Evolutionary conservation across 306 rosid species (phyloP), one percentile per base, ranked within the genome.

Genomic region (Corylus americana): DNA sequence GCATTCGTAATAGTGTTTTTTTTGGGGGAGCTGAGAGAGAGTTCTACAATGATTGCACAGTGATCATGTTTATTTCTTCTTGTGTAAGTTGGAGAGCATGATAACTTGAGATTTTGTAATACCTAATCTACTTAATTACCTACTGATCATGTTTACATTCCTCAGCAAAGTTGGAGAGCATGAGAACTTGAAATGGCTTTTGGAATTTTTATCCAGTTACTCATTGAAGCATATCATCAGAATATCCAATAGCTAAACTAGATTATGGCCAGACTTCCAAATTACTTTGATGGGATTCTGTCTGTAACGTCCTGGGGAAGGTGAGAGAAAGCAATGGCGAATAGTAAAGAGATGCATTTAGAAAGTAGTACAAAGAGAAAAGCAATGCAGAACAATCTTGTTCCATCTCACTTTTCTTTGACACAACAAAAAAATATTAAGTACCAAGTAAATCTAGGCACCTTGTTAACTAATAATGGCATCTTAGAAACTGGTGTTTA

Each of bases 341-440:
- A 53, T 27, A 54, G 47, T 13, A 42, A 59, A 76, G 66, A 47
- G 75, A 79, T 57, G 31, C 63, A 61, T 71, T 64, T 44, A 11
- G 74, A 74, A 74, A 70, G 50, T 75, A 74, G 44, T 75, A 79
- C 1, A 55, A 50, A 20, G 31, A 39, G 48, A 18, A 73, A 54
- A 71, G 37, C 62, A 58, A 71, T 37, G 61, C 55, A 72, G 64
- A 35, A 80, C 87, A 83, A 80, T 80, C 87, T 75, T 83, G 75
- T 83, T 63, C 83, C 72, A 44, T 44, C 62, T 16, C n/a, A 68
- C 78, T 77, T 77, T 58, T 58, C 16, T 22, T 77, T 80, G 77
- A 73, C 37, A 29, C 35, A 49, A 72, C 49, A 11, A 45, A 58
- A 31, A 8, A 20, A 8, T 7, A 67, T 39, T 39, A 27, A 29